Evolutionary conservation across 345 rosid genomes (phyloP).

Genomic region (Rhodamnia rubescens): DNA sequence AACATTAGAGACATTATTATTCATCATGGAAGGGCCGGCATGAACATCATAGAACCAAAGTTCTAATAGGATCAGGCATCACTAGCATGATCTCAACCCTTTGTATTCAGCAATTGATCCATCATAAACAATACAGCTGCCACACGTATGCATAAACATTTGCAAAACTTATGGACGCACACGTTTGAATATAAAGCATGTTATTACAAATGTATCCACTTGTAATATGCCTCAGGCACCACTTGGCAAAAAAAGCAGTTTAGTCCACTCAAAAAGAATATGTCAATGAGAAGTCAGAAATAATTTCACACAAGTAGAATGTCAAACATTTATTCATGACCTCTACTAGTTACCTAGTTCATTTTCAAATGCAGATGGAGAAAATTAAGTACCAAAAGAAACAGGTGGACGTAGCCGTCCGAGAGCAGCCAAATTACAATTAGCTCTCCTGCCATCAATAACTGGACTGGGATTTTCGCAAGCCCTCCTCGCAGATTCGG

Average conservation of each 20-base stretch:
- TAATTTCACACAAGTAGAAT: not conserved
- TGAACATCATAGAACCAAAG: not conserved
- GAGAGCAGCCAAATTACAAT: conserved; percentile 29
- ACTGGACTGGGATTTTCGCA: conserved; percentile 28
- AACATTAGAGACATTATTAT: not conserved
- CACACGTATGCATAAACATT: not conserved
- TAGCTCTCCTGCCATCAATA: conserved; percentile 30
- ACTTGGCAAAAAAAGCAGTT: not conserved
- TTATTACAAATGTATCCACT: not conserved
- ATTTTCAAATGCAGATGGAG: conserved; percentile 2
- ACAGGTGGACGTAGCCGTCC: conserved; percentile 18
- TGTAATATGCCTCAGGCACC: not conserved
- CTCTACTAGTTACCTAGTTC: conserved; percentile 11
- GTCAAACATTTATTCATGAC: not conserved
- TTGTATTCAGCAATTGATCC: not conserved
- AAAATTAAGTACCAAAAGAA: conserved; percentile 8
- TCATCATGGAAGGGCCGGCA: not conserved
- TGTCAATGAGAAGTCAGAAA: not conserved
- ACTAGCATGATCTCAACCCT: not conserved
- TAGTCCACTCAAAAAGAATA: not conserved
- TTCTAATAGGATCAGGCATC: not conserved
- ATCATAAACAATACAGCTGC: not conserved
- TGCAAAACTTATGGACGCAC: not conserved
- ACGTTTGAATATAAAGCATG: not conserved
- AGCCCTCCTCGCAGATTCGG: conserved; percentile 24